Evolutionary conservation across 2,329 filamentous ascomycete species (phyloP).

Genomic region (Paecilomyces dactylethromorphus): DNA sequence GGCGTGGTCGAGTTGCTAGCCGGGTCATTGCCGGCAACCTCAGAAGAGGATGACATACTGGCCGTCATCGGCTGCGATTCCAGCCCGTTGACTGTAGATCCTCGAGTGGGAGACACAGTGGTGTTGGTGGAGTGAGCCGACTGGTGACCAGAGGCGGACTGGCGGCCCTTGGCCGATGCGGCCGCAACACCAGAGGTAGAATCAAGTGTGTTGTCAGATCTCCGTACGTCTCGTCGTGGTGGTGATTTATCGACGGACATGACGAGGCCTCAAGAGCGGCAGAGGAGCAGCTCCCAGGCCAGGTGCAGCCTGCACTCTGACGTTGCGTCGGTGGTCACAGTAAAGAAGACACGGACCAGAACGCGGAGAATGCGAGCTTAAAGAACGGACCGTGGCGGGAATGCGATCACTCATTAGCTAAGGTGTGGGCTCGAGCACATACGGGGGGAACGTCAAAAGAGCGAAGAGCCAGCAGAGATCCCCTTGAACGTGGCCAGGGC

Average conservation of each 20-base stretch:
- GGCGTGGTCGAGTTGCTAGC: slow-evolving; percentile 44
- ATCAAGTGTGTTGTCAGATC: slow-evolving; percentile 20
- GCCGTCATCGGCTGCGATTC: slow-evolving; percentile 39
- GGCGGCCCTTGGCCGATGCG: slow-evolving; percentile 13
- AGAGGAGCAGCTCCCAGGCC: slow-evolving; percentile 1
- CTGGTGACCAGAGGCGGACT: slow-evolving; percentile 5
- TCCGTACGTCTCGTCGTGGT: slow-evolving; percentile 16
- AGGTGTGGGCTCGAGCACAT: neutral
- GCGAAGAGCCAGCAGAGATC: neutral
- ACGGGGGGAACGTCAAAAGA: neutral
- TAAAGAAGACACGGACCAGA: slow-evolving; percentile 13
- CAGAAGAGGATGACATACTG: slow-evolving; percentile 35
- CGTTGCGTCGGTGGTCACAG: slow-evolving; percentile 8
- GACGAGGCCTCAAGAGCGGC: slow-evolving; percentile 15
- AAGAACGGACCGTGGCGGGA: slow-evolving; percentile 19
- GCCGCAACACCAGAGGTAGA: slow-evolving; percentile 13
- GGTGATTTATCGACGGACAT: slow-evolving; percentile 26
- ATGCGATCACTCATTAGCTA: slow-evolving; percentile 14
- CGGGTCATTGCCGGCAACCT: slow-evolving; percentile 27
- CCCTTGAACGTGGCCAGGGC: neutral
- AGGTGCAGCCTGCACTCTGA: slow-evolving; percentile 13
- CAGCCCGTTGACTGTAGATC: slow-evolving; percentile 25
- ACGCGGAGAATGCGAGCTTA: slow-evolving; percentile 17
- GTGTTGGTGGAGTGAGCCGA: slow-evolving; percentile 2
- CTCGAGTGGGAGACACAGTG: slow-evolving; percentile 10